Evolutionary conservation across 177 flowering plant species (phyloP).

Genomic region (Vitis hybrid): DNA sequence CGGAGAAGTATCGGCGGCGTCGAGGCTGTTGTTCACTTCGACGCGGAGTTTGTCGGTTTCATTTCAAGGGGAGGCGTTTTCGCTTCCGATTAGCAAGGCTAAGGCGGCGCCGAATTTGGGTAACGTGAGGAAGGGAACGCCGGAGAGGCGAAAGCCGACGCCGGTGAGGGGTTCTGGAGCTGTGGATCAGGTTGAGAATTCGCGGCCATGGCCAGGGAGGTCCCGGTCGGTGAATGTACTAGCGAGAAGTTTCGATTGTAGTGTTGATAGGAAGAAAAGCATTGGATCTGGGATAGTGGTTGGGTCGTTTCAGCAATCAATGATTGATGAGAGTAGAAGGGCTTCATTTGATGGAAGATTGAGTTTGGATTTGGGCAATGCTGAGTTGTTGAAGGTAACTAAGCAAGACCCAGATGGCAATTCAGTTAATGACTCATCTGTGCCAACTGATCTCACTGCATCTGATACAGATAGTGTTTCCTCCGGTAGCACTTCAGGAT

Average conservation of each 20-base stretch:
- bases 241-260: slow-evolving; percentile 65
- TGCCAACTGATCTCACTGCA: slow-evolving; percentile 55
- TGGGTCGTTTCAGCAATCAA: slow-evolving; percentile 43
- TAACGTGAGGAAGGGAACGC: slow-evolving; percentile 51
- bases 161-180: slow-evolving; percentile 37
- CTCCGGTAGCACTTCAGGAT: slow-evolving; percentile 81
- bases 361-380: slow-evolving; percentile 49
- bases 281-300: slow-evolving; percentile 47
- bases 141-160: slow-evolving; percentile 60
- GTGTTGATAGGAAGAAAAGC: slow-evolving; percentile 31
- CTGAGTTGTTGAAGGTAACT: slow-evolving; percentile 30
- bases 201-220: slow-evolving; percentile 80
- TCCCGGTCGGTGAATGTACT: slow-evolving; percentile 38
- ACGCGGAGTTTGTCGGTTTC: slow-evolving; percentile 89
- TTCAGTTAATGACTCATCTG: slow-evolving; percentile 36
- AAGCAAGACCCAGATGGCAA: slow-evolving; percentile 33
- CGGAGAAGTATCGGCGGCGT: slow-evolving; percentile 47
- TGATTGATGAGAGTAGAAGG: slow-evolving; percentile 55
- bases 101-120: slow-evolving; percentile 45
- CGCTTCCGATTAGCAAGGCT: slow-evolving; percentile 77
- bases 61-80: slow-evolving; percentile 90
- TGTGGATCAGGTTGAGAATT: slow-evolving; percentile 67
- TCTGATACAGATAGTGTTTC: slow-evolving; percentile 96
- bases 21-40: slow-evolving; percentile 74
- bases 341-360: slow-evolving; percentile 60